A percentile compares a stretch with the other conserved stretches of the same genome.
These are phyloP conservation scores for Diaporthe ilicicola DNA, from an alignment of 2,329 filamentous ascomycete species.

Conservation along the genomic window DNA sequence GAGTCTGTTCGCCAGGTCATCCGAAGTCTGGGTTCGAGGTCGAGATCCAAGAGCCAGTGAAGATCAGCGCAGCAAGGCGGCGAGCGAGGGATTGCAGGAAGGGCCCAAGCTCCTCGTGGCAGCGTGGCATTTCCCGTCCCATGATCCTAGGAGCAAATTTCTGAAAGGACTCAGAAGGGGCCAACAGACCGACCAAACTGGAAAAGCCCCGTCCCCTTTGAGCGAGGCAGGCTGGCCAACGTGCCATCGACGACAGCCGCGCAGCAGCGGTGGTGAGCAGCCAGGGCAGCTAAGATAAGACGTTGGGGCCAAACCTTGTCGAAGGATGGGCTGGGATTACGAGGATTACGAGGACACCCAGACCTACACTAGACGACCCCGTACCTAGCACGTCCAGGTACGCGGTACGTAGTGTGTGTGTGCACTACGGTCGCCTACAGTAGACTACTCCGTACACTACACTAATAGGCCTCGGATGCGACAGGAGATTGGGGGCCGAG, in stretches of 20 bases:
- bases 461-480: no score
- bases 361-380: no score
- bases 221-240: conserved; percentile 1
- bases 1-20: conserved; percentile 24
- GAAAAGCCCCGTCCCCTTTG: neutral
- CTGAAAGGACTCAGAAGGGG: neutral
- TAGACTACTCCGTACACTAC: no score
- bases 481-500: no score
- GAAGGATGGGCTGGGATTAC: conserved; percentile 10
- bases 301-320: conserved; percentile 20
- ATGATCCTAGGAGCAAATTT: conserved; percentile 18
- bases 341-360: no score
- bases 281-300: neutral
- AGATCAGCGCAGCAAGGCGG: conserved; percentile 8
- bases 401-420: neutral
- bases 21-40: conserved; percentile 18
- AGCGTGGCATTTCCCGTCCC: conserved; percentile 1
- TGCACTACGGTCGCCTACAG: no score
- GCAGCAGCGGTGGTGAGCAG: neutral
- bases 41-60: conserved; percentile 7
- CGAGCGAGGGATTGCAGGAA: conserved; percentile 3
- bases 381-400: neutral
- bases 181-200: neutral
- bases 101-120: conserved; percentile 18
- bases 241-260: neutral